phyloP scores from a whole-genome alignment of 139 green algal genomes.

The Closterium sp. region DNA sequence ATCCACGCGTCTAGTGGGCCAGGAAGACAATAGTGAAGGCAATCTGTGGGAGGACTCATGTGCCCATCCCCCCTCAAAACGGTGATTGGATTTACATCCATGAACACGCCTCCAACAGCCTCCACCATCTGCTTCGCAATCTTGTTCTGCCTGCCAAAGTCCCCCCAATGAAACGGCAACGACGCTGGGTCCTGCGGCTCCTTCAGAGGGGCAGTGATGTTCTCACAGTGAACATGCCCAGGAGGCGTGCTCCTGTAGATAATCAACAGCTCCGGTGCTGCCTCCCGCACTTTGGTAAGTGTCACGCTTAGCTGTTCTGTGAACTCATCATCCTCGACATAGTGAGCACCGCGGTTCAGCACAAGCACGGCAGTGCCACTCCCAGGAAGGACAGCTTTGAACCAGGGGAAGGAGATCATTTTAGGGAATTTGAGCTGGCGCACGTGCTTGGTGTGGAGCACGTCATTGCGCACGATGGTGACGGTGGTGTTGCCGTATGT shows the following conservation, averaged over 20 bases:
- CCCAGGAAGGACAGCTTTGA: too few species aligned
- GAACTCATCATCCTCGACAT: background rate
- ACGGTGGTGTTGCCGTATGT: too few species aligned
- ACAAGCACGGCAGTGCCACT: background rate
- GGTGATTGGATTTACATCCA: background rate
- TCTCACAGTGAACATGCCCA: background rate
- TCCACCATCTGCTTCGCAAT: background rate
- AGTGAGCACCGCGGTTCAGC: background rate
- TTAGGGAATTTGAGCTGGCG: too few species aligned
- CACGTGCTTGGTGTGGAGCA: too few species aligned
- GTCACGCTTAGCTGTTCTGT: background rate
- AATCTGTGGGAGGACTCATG: background rate
- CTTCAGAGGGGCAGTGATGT: background rate
- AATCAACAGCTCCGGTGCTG: background rate
- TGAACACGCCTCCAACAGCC: background rate
- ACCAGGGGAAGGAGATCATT: too few species aligned
- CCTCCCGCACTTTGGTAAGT: background rate
- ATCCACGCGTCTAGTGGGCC: background rate
- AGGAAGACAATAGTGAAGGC: background rate
- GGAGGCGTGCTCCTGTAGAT: background rate
- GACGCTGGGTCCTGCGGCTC: background rate
- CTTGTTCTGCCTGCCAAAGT: constrained; percentile 5
- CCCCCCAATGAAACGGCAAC: background rate
- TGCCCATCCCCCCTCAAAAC: background rate
- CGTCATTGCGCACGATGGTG: too few species aligned